A percentile compares a stretch with the other conserved stretches of the same genome.
Evolutionary conservation across 768 basidiomycete species (phyloP).

Genomic region (Udeniomyces megalosporus): DNA sequence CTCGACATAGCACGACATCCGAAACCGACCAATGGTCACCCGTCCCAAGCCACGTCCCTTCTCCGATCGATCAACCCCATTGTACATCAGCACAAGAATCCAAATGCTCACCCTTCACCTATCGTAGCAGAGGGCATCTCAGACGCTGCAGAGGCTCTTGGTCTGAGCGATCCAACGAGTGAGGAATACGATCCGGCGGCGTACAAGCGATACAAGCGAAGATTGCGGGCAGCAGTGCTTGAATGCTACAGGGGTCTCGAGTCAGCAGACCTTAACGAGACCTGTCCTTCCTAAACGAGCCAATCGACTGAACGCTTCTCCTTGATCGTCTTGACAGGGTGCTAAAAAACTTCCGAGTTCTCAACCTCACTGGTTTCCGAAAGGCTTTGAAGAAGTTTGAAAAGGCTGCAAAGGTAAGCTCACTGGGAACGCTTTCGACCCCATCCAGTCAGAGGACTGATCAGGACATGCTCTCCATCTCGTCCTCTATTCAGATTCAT

Average conservation of each 20-base stretch:
- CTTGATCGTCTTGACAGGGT: conserved; percentile 39
- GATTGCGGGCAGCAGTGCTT: conserved; percentile 61
- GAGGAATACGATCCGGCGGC: conserved; percentile 47
- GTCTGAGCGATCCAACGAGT: conserved; percentile 20
- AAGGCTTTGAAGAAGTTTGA: conserved; percentile 76
- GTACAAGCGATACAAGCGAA: conserved; percentile 69
- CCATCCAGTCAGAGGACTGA: not conserved
- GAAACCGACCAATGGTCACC: not conserved
- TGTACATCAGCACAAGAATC: not conserved
- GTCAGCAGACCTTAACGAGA: no score
- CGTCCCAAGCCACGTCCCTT: not conserved
- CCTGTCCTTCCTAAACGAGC: no score
- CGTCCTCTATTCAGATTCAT: conserved; percentile 36
- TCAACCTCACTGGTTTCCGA: conserved; percentile 80
- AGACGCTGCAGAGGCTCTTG: conserved; percentile 16
- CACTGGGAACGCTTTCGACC: no score
- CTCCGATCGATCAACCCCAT: not conserved
- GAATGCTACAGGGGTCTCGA: conserved; percentile 50
- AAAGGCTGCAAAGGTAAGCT: conserved; percentile 48
- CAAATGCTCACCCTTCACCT: not conserved
- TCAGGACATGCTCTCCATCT: not conserved
- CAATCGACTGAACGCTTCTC: no score
- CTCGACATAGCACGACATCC: not conserved
- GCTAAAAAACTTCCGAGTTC: conserved; percentile 71
- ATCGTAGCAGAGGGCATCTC: not conserved